Base-by-base conservation (phyloP, 164 flowering plant species). In the Santalum album region DNA sequence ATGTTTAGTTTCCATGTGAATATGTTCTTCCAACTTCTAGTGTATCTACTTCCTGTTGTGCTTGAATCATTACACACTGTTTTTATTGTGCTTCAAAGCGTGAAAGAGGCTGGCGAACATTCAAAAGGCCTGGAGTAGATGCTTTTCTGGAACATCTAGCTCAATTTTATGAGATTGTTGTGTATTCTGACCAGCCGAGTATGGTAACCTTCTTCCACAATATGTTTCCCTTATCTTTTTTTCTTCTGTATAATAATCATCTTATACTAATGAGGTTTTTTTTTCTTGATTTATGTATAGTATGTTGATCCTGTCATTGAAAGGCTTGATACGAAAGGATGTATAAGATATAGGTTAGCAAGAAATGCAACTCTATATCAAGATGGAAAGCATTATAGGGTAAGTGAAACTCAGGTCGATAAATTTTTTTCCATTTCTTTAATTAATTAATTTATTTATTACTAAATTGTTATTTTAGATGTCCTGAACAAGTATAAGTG, bases 91-190 rank as follows among this genome's bases (percentile, higher is more conserved):
- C 4, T 56, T 35, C 63, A 49, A 65, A 91, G 96, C 90, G 98
- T 63, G 98, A 91, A 11, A 73, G 90, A 73, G 98, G 98, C 45
- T 91, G 98, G 98, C 71, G 88, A 61, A 91, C 98, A 20, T 82
- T 88, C 58, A 91, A 91, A 72, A 76, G 98, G 64, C 96, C 98
- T 55, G 98, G 98, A 59, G 95, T 86, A 55, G 96, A 91, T 75
- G 83, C 78, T 21, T 91, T 91, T 67, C 67, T 91, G 77, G 82
- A 86, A 63, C 90, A 84, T 65, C 78, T 91, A 36, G 86, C 83
- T 11, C 81, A 79, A 49, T 88, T 74, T 55, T 91, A 81, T 74
- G 98, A 91, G 72, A 80, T 91, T 68, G 81, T 91, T 36, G 74
- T 91, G 24, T 91, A 88, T 49, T 72, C 95, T 20, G 98, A 91